Conservation (phyloP, 495 filamentous ascomycete species). For the Annulohypoxylon maeteangense region DNA sequence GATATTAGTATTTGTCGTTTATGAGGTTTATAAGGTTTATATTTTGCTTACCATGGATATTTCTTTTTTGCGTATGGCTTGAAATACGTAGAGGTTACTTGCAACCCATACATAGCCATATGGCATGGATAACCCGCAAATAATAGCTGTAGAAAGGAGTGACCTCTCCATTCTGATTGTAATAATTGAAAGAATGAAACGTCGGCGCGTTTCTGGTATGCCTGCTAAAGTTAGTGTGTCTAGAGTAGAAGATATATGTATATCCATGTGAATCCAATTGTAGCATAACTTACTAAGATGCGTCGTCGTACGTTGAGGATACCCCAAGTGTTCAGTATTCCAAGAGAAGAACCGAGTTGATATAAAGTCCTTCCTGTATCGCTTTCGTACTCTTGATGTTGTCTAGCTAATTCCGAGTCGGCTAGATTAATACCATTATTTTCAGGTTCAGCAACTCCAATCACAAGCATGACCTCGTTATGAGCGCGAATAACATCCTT, state of each 20-base stretch:
- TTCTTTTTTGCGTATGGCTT: background rate
- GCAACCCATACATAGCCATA: slow-evolving; percentile 21
- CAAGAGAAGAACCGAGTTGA: slow-evolving; percentile 49
- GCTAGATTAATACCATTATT: slow-evolving; percentile 41
- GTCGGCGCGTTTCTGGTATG: slow-evolving; percentile 59
- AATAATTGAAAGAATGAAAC: slow-evolving; percentile 53
- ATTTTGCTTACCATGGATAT: slow-evolving; percentile 27
- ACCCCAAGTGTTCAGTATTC: slow-evolving; percentile 62
- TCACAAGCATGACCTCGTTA: slow-evolving; percentile 68
- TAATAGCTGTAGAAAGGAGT: slow-evolving; percentile 43
- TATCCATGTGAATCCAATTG: too few species aligned
- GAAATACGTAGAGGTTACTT: slow-evolving; percentile 8
- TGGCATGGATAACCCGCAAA: slow-evolving; percentile 38
- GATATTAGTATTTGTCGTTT: slow-evolving; percentile 12
- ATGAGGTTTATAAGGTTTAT: background rate
- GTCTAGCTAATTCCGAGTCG: slow-evolving; percentile 39
- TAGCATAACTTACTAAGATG: slow-evolving; percentile 56
- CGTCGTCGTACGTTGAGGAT: slow-evolving; percentile 62
- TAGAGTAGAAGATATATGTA: slow-evolving; percentile 30
- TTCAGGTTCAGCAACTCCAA: slow-evolving; percentile 64
- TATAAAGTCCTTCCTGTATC: slow-evolving; percentile 53
- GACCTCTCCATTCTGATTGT: slow-evolving; percentile 37
- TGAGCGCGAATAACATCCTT: slow-evolving; percentile 63
- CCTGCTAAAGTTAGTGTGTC: slow-evolving; percentile 35
- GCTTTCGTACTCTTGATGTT: slow-evolving; percentile 54